These are phyloP conservation scores for Mycena amicta DNA, from an alignment of 768 basidiomycete species.

Conservation along the genomic window DNA sequence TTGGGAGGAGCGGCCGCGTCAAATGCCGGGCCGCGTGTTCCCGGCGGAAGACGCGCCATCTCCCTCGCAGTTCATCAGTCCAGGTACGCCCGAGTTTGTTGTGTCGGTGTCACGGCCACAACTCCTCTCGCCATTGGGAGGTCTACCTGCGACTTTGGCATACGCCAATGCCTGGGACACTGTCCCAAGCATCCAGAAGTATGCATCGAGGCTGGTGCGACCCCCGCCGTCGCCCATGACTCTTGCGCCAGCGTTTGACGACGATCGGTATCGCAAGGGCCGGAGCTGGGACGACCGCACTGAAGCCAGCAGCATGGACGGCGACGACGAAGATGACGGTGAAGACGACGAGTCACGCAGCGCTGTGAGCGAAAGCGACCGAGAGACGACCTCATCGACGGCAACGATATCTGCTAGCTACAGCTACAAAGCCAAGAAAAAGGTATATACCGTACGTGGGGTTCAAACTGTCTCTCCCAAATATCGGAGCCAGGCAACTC, in stretches of 20 bases:
- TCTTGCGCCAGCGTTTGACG: constrained; percentile 54
- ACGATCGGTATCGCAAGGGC: constrained; percentile 40
- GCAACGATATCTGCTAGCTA: constrained; percentile 39
- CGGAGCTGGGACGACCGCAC: constrained; percentile 54
- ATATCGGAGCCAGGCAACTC: constrained; percentile 58
- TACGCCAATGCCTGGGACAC: constrained; percentile 87
- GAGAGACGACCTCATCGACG: constrained; percentile 40
- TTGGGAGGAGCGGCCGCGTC: constrained; percentile 86
- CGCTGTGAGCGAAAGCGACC: constrained; percentile 26
- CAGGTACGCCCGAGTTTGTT: constrained; percentile 39
- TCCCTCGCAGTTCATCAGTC: constrained; percentile 46
- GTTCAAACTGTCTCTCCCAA: constrained; percentile 69
- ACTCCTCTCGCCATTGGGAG: constrained; percentile 46
- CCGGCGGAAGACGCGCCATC: constrained; percentile 64
- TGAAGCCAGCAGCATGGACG: constrained; percentile 78
- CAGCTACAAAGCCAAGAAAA: constrained; percentile 45
- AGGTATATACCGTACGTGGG: constrained; percentile 64
- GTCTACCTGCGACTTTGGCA: constrained; percentile 58
- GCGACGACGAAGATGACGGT: constrained; percentile 77
- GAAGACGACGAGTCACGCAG: constrained; percentile 55
- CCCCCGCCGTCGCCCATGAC: constrained; percentile 45
- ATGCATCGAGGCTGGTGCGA: constrained; percentile 62
- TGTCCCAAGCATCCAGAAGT: constrained; percentile 77
- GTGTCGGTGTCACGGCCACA: constrained; percentile 31
- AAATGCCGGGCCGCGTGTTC: constrained; percentile 70